phyloP scores from a whole-genome alignment of 1,284 basidiomycete species.

The Heterobasidion annosum region DNA sequence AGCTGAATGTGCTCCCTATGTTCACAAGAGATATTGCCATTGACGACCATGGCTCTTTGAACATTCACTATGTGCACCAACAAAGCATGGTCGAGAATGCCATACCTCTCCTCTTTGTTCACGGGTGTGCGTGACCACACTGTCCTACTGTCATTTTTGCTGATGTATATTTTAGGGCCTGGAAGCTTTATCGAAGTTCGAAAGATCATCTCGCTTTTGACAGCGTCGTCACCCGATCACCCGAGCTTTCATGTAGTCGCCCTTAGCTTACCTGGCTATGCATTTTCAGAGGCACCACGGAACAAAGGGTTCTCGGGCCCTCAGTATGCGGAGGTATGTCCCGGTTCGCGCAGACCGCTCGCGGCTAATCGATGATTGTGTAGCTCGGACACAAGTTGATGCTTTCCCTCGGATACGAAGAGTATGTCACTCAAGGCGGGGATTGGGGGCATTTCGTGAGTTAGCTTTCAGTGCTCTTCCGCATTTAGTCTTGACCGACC shows the following conservation, averaged over 20 bases:
- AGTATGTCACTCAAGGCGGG: conserved; percentile 40
- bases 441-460: conserved; percentile 35
- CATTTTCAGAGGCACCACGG: conserved; percentile 23
- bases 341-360: not conserved
- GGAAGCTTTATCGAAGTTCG: conserved; percentile 34
- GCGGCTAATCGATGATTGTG: not conserved
- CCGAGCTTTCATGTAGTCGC: conserved; percentile 38
- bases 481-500: not conserved
- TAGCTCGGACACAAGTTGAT: conserved; percentile 29
- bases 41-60: conserved; percentile 31
- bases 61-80: conserved; percentile 44
- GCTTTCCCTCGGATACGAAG: conserved; percentile 33
- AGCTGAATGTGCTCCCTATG: conserved; percentile 36
- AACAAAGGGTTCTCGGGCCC: conserved; percentile 26
- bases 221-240: conserved; percentile 13
- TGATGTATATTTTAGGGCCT: conserved; percentile 21
- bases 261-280: conserved; percentile 32
- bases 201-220: conserved; percentile 22
- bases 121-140: conserved; percentile 33
- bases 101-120: conserved; percentile 42
- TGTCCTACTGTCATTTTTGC: not conserved
- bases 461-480: not conserved
- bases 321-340: conserved; percentile 19
- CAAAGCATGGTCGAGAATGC: conserved; percentile 29
- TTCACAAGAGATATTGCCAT: conserved; percentile 36